Base-by-base conservation (phyloP, 2,329 filamentous ascomycete species). In the Fusarium sp. region DNA sequence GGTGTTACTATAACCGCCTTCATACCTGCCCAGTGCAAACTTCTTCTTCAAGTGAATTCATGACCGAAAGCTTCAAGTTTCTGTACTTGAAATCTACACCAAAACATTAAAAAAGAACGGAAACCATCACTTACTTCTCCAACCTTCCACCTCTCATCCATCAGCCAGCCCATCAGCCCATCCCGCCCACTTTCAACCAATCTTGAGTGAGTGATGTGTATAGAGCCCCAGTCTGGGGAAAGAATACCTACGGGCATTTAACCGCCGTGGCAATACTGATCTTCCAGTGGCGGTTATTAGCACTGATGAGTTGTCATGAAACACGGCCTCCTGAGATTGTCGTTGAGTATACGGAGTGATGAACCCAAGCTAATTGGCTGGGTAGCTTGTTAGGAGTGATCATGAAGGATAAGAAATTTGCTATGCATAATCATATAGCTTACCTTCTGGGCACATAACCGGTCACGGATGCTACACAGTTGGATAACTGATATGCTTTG, bases 191-290 rank as follows among this genome's bases (percentile, higher is more conserved):
- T 63, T 53, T 41, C 37, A 45, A 46, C 51, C 52, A 65, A 65
- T 62, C 56, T 55, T 66, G 62, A 68, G 26, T 62, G 62, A 64
- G 62, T 47, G 61, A 49, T 54, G 9, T 37, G 17, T 59, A 68
- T 62, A 35, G 45, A 47, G 56, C 66, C 61, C 57, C 50, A 35
- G 52, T 55, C 51, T 43, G 47, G 61, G 13, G 35, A 37, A 46
- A 7, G 19, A 30, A 50, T 37, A n/a, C 35, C 19, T 55, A 64
- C 28, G 39, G 50, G 32, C 41, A 46, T 57, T 62, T 62, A 57
- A 45, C 57, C 52, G 47, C 53, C 26, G 58, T 65, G 49, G 58
- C 49, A 63, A 43, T 47, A 50, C 37, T 50, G 17, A 32, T 49
- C 39, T 30, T 30, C 10, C 10, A 30, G 24, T 67, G 58, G 54